These are phyloP conservation scores for Salmacisia buchloeana DNA, from an alignment of 1,284 basidiomycete genomes.

Conservation along the genomic window DNA sequence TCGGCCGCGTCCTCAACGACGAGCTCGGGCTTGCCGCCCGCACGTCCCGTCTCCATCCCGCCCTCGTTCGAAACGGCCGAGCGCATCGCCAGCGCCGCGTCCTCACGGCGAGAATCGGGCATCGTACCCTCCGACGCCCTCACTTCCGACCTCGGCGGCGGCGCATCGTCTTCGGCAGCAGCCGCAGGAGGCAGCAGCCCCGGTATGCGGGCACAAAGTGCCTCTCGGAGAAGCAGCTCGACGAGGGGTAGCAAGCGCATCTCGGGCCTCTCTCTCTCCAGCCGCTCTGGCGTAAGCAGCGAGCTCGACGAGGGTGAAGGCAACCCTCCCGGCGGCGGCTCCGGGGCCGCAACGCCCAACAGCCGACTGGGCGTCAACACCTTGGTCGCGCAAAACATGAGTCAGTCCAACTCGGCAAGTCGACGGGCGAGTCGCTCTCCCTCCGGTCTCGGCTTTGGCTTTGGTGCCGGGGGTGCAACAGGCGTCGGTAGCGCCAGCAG, in stretches of 20 bases:
- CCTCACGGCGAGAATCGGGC: background rate
- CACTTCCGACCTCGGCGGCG: too few species aligned
- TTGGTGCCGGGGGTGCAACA: background rate
- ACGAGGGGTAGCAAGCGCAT: background rate
- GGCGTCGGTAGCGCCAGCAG: background rate
- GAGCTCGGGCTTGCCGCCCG: background rate
- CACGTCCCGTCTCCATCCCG: constrained; percentile 6
- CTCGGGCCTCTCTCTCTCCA: background rate
- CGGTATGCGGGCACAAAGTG: background rate
- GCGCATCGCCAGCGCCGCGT: constrained; percentile 5
- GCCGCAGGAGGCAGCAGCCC: background rate
- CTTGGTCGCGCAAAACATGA: too few species aligned
- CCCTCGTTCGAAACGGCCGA: constrained; percentile 10
- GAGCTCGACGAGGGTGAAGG: background rate
- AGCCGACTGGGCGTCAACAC: too few species aligned
- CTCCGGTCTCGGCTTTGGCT: background rate
- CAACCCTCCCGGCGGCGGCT: background rate
- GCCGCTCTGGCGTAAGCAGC: background rate
- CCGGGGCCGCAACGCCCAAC: background rate
- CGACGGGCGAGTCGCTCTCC: background rate
- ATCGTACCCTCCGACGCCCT: background rate
- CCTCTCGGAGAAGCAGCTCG: background rate
- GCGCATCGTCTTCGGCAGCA: too few species aligned
- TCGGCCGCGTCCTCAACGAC: background rate
- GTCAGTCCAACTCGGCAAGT: too few species aligned